Conservation (phyloP, 805 yeast genomes). For the Barnettozyma populi region DNA sequence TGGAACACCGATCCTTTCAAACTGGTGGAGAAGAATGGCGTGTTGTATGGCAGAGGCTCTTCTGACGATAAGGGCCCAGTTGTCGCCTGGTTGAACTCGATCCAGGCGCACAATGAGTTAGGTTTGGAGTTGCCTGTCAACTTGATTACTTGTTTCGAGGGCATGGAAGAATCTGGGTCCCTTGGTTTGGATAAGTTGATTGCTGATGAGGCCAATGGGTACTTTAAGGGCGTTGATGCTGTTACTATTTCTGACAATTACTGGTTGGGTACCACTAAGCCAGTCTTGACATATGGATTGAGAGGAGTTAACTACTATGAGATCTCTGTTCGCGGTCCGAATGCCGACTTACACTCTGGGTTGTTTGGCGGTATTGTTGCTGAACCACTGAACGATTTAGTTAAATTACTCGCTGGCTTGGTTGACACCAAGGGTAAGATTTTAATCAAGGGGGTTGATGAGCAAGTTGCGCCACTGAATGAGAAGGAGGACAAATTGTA, state of each 20-base stretch:
- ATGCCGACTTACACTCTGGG: conserved; percentile 96
- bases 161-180: conserved; percentile 99
- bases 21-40: conserved; percentile 60
- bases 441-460: conserved; percentile 79
- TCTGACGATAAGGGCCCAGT: conserved; percentile 99
- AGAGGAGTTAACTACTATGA: conserved; percentile 96
- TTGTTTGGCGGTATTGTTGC: conserved; percentile 95
- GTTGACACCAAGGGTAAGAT: conserved; percentile 83
- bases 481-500: conserved; percentile 72
- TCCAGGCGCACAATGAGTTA: conserved; percentile 84
- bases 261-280: conserved; percentile 97
- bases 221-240: conserved; percentile 86
- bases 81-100: conserved; percentile 89
- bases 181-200: conserved; percentile 83
- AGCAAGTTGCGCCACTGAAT: conserved; percentile 93
- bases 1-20: conserved; percentile 92
- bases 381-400: conserved; percentile 94
- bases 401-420: conserved; percentile 67
- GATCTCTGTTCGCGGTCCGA: conserved; percentile 78
- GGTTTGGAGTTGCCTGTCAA: conserved; percentile 91
- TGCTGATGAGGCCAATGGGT: conserved; percentile 66
- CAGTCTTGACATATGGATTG: conserved; percentile 94
- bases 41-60: conserved; percentile 87
- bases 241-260: conserved; percentile 96
- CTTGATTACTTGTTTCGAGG: conserved; percentile 89